A percentile compares a stretch with the other conserved stretches of the same genome.
These are phyloP conservation scores for Rhododendron simsii DNA, from an alignment of 148 eudicot genomes.

Conservation along the genomic window DNA sequence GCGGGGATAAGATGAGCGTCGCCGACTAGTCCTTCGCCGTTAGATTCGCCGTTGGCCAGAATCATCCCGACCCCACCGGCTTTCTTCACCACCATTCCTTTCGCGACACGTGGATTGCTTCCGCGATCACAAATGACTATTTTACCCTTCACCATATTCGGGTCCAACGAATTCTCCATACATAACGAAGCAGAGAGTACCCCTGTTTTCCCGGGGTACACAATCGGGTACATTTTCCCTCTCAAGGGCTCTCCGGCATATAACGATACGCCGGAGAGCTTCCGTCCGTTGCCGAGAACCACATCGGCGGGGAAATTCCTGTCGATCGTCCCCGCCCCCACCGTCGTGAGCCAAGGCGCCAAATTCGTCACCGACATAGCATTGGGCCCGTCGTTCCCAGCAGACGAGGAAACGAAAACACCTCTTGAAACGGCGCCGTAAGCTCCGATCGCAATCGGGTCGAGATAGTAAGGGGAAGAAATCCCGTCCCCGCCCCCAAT, in stretches of 20 bases:
- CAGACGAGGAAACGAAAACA: conserved; percentile 77
- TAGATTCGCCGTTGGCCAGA: conserved; percentile 61
- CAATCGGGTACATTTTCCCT: conserved; percentile 58
- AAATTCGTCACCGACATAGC: conserved; percentile 90
- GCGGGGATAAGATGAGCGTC: conserved; percentile 89
- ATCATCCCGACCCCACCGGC: conserved; percentile 99
- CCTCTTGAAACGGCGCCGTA: conserved; percentile 86
- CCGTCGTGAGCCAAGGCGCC: conserved; percentile 92
- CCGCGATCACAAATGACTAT: conserved; percentile 92
- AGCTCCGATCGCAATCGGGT: conserved; percentile 93
- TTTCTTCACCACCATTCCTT: conserved; percentile 82
- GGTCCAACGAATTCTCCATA: conserved; percentile 87
- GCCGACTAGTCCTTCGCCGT: conserved; percentile 90
- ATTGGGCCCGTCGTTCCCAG: conserved; percentile 94
- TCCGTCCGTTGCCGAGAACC: conserved; percentile 61
- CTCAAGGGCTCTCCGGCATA: conserved; percentile 59
- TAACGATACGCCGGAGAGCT: conserved; percentile 66
- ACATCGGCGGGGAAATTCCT: conserved; percentile 87
- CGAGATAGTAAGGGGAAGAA: conserved; percentile 90
- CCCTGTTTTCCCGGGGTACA: conserved; percentile 85
- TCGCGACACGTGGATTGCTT: conserved; percentile 79
- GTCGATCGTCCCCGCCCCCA: conserved; percentile 92
- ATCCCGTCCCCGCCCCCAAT: conserved; percentile 96
- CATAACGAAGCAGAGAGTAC: conserved; percentile 70
- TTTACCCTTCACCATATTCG: conserved; percentile 60